phyloP scores from a whole-genome alignment of 176 grass and related monocot genomes.

The Cymbopogon citratus region DNA sequence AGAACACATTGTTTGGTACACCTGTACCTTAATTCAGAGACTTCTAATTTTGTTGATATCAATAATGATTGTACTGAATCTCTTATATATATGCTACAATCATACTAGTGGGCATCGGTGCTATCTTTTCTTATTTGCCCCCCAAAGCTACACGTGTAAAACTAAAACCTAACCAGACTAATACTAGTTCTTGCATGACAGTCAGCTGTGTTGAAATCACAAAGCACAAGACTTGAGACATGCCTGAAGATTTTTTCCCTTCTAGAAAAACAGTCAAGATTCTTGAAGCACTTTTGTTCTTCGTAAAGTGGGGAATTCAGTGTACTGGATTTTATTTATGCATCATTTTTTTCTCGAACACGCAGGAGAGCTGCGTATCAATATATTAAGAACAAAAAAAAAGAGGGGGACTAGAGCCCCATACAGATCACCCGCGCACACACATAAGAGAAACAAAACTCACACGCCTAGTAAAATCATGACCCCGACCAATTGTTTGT shows the following conservation, averaged over 20 bases:
- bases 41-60: conserved; percentile 6
- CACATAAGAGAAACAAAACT: too few relatives aligned
- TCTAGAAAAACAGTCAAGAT: neutral
- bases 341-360: neutral
- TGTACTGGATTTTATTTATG: neutral
- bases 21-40: neutral
- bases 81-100: conserved; percentile 1
- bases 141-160: neutral
- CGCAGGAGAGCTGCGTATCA: neutral
- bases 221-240: neutral
- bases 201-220: neutral
- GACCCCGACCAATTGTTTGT: neutral
- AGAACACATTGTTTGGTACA: neutral
- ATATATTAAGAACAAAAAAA: neutral
- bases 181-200: neutral
- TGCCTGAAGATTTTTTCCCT: neutral
- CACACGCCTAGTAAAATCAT: neutral
- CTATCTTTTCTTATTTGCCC: neutral
- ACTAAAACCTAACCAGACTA: neutral
- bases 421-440: too few relatives aligned
- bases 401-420: too few relatives aligned
- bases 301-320: neutral
- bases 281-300: neutral
- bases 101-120: neutral
- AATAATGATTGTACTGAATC: conserved; percentile 17